These are phyloP conservation scores for Teratosphaeria pseudoeucalypti DNA, from an alignment of 2,329 filamentous ascomycete species.

Conservation along the genomic window DNA sequence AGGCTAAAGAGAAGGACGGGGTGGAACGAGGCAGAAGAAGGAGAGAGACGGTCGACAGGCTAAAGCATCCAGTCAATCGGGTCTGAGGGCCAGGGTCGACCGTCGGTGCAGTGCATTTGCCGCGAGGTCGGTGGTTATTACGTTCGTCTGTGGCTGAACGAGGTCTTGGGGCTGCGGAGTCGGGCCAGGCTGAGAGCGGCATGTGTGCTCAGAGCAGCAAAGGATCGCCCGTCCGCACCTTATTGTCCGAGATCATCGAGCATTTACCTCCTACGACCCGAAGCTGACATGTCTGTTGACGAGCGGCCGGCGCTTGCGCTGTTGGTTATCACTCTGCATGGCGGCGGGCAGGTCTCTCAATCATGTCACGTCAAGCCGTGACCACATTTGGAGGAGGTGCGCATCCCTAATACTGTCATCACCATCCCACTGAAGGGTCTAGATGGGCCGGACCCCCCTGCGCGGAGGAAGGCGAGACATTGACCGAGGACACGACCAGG, in stretches of 20 bases:
- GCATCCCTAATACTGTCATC: neutral
- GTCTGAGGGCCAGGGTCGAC: neutral
- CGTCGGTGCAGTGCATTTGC: neutral
- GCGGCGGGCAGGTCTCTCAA: neutral
- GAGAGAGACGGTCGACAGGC: neutral
- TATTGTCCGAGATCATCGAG: neutral
- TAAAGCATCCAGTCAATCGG: neutral
- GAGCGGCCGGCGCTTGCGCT: neutral
- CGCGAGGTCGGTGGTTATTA: neutral
- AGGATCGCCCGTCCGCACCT: neutral
- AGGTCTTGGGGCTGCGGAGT: neutral
- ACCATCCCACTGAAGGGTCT: neutral
- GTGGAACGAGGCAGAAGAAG: neutral
- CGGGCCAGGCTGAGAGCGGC: neutral
- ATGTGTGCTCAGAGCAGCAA: neutral
- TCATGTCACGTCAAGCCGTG: neutral
- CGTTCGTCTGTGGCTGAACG: neutral
- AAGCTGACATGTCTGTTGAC: neutral
- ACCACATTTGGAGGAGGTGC: neutral
- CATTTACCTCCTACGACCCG: neutral
- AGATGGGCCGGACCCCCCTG: neutral
- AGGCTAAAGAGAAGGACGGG: neutral
- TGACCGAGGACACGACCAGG: neutral
- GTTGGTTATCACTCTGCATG: neutral
- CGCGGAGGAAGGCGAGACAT: neutral